phyloP scores from a whole-genome alignment of 805 yeast species.

The Blastobotrys parvus region DNA sequence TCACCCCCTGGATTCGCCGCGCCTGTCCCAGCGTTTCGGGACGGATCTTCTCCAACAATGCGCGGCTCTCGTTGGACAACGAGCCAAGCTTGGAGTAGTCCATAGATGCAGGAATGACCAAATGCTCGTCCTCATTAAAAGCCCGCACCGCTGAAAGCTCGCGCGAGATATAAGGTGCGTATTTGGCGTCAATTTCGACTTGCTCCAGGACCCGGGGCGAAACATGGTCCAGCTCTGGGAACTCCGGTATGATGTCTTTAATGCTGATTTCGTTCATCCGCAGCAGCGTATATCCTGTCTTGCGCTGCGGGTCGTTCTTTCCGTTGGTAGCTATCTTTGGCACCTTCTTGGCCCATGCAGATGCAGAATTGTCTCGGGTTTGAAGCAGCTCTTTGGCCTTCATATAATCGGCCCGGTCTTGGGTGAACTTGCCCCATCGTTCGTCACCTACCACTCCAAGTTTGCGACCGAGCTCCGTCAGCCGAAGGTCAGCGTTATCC shows the following conservation, averaged over 20 bases:
- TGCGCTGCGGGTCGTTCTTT: constrained; percentile 29
- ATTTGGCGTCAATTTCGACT: constrained; percentile 71
- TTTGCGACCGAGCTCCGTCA: constrained; percentile 59
- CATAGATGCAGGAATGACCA: constrained; percentile 59
- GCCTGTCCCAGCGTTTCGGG: constrained; percentile 96
- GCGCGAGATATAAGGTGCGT: constrained; percentile 68
- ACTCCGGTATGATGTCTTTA: constrained; percentile 21
- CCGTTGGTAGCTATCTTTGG: constrained; percentile 28
- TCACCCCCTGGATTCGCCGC: constrained; percentile 85
- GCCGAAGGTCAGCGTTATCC: constrained; percentile 85
- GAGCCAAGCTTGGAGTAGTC: constrained; percentile 54
- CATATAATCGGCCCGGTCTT: constrained; percentile 40
- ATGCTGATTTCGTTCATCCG: constrained; percentile 39
- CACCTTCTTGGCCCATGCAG: constrained; percentile 44
- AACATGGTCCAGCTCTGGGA: constrained; percentile 32
- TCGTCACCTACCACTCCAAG: constrained; percentile 58
- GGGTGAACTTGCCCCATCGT: constrained; percentile 43
- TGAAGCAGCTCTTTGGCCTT: constrained; percentile 39
- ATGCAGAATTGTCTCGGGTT: constrained; percentile 40
- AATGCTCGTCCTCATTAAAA: constrained; percentile 72
- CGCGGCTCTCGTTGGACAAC: constrained; percentile 69
- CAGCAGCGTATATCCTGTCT: constrained; percentile 65
- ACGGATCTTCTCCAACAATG: constrained; percentile 58
- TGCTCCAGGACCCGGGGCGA: constrained; percentile 47
- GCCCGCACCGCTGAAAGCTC: constrained; percentile 68